A percentile compares a stretch with the other conserved stretches of the same genome.
These are phyloP conservation scores for Diutina pseudorugosa DNA, from an alignment of 1,139 yeast genomes.

Conservation along the genomic window DNA sequence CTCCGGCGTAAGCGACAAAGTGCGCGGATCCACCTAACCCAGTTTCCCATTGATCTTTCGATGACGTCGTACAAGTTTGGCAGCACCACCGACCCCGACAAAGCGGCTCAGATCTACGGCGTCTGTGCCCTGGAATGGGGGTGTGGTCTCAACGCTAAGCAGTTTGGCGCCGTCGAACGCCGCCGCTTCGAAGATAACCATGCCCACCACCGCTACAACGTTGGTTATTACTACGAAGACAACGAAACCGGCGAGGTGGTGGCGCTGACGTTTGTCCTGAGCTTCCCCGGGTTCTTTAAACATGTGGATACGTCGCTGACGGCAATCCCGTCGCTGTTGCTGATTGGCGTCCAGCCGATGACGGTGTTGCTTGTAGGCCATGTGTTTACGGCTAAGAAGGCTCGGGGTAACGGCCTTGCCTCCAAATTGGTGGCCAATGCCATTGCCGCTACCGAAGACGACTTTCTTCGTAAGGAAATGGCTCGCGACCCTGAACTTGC, in stretches of 20 bases:
- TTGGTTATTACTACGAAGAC: conserved; percentile 18
- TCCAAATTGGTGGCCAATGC: conserved; percentile 16
- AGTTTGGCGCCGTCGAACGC: conserved; percentile 16
- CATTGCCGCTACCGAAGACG: conserved; percentile 21
- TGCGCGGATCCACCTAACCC: no score
- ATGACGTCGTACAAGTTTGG: conserved; percentile 6
- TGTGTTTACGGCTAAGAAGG: conserved; percentile 19
- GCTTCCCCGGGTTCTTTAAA: conserved; percentile 19
- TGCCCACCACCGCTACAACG: conserved; percentile 6
- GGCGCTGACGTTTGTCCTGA: conserved; percentile 17
- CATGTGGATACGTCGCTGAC: conserved; percentile 19
- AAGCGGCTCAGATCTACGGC: conserved; percentile 15
- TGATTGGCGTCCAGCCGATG: conserved; percentile 22
- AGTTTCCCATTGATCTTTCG: no score
- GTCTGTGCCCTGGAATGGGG: conserved; percentile 21
- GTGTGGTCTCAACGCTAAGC: conserved; percentile 14
- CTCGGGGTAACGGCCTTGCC: conserved; percentile 22
- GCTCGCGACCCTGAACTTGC: conserved; percentile 21
- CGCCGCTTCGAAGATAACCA: conserved; percentile 10
- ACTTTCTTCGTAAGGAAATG: conserved; percentile 8
- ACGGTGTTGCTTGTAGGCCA: conserved; percentile 17
- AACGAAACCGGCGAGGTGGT: conserved; percentile 14
- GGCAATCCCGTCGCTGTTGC: conserved; percentile 20
- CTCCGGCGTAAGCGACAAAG: no score
- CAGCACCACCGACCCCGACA: conserved; percentile 17